These are phyloP conservation scores for Solanum chacoense DNA, from an alignment of 305 asterid species.

Conservation along the genomic window DNA sequence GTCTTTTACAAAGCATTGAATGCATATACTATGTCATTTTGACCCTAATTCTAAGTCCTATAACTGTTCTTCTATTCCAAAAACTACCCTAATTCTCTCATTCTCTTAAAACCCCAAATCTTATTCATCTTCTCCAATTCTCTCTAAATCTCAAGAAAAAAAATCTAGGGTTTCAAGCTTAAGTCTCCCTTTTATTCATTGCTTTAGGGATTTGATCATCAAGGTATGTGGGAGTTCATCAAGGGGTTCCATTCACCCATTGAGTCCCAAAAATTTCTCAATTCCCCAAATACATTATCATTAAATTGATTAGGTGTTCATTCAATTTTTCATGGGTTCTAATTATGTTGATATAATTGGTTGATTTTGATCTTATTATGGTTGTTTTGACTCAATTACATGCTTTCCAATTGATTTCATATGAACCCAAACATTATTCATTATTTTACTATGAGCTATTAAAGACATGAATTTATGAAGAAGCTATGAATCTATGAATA, in stretches of 20 bases:
- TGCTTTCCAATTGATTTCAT: not conserved
- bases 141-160: not conserved
- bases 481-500: not conserved
- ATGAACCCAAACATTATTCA: not conserved
- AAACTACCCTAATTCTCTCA: not conserved
- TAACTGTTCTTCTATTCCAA: not conserved
- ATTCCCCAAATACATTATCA: no score
- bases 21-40: not conserved
- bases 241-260: no score
- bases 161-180: not conserved
- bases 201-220: not conserved
- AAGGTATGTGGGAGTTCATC: no score
- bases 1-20: not conserved
- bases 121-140: not conserved
- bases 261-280: no score
- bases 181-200: not conserved
- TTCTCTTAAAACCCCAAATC: not conserved
- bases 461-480: not conserved
- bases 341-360: no score
- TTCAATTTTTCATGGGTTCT: no score
- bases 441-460: not conserved
- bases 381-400: not conserved
- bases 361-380: no score
- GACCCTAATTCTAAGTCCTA: not conserved
- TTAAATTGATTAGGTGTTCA: no score